These are phyloP conservation scores for Orbilia javanica DNA, from an alignment of 2,329 filamentous ascomycete genomes.

Conservation along the genomic window DNA sequence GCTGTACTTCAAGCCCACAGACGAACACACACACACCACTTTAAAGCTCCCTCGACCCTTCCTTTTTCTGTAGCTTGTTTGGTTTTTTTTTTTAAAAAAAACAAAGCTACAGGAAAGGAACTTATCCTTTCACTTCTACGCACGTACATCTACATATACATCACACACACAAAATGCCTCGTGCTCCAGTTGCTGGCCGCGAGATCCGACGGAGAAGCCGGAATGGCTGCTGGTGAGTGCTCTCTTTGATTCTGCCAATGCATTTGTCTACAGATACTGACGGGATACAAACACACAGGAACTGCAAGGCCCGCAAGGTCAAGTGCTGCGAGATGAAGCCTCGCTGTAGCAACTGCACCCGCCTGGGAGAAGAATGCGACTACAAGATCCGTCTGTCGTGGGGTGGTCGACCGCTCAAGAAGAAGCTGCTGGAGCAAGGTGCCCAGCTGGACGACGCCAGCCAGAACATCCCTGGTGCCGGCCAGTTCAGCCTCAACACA, in stretches of 20 bases:
- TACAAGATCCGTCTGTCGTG: slow-evolving; percentile 62
- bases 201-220: slow-evolving; percentile 62
- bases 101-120: slow-evolving; percentile 32
- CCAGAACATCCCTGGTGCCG: slow-evolving; percentile 62
- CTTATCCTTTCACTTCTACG: not conserved
- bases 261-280: not conserved
- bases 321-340: slow-evolving; percentile 63
- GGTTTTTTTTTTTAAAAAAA: not conserved
- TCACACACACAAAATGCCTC: slow-evolving; percentile 60
- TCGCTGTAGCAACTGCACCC: slow-evolving; percentile 62
- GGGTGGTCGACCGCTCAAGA: slow-evolving; percentile 62
- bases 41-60: slow-evolving; percentile 2
- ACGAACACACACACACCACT: not conserved
- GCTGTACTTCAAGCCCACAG: slow-evolving; percentile 31
- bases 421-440: slow-evolving; percentile 62
- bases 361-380: slow-evolving; percentile 63
- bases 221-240: slow-evolving; percentile 62
- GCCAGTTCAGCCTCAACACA: slow-evolving; percentile 62
- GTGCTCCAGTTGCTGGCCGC: slow-evolving; percentile 62
- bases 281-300: slow-evolving; percentile 58
- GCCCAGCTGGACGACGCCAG: slow-evolving; percentile 62
- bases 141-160: slow-evolving; percentile 17
- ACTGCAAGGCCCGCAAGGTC: slow-evolving; percentile 63
- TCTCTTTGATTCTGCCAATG: not conserved
- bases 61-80: slow-evolving; percentile 51